Conservation (phyloP, 768 basidiomycete species). For the Lactifluus pinguis region DNA sequence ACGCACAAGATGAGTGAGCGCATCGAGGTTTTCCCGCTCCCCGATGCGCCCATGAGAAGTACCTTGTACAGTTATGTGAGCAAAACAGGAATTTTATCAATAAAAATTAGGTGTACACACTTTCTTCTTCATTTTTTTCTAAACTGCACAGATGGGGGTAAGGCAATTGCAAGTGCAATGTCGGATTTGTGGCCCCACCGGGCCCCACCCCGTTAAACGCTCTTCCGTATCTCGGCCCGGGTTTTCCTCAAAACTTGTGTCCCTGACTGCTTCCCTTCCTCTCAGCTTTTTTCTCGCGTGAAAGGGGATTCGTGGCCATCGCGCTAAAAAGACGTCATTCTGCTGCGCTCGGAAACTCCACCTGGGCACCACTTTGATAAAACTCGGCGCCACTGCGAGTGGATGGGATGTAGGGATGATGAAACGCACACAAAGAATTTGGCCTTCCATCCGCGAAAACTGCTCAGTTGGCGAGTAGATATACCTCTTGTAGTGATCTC, state of each 20-base stretch:
- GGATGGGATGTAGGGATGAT: neutral
- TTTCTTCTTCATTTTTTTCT: conserved; percentile 30
- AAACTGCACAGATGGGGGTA: neutral
- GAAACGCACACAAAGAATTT: neutral
- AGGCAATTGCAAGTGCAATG: neutral
- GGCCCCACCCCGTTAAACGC: too few species aligned
- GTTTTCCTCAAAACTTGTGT: too few species aligned
- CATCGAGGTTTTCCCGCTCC: conserved; percentile 96
- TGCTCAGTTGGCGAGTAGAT: neutral
- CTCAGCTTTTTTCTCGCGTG: too few species aligned
- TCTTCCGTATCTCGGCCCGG: too few species aligned
- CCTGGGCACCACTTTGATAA: neutral
- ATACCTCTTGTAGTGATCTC: too few species aligned
- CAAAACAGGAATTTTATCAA: neutral
- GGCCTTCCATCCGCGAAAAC: neutral
- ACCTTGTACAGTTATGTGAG: conserved; percentile 51
- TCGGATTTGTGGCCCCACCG: neutral
- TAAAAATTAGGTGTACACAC: conserved; percentile 2
- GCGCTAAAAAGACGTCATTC: too few species aligned
- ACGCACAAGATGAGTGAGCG: conserved; percentile 96
- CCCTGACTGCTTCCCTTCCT: too few species aligned
- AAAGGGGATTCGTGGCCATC: too few species aligned
- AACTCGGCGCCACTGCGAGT: neutral
- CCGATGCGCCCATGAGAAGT: conserved; percentile 95
- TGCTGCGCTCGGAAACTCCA: neutral